Percentiles rank a stretch among this genome's conserved stretches.
Evolutionary conservation across 1,139 yeast genomes (phyloP).

Genomic region (Suhomyces anneliseae): DNA sequence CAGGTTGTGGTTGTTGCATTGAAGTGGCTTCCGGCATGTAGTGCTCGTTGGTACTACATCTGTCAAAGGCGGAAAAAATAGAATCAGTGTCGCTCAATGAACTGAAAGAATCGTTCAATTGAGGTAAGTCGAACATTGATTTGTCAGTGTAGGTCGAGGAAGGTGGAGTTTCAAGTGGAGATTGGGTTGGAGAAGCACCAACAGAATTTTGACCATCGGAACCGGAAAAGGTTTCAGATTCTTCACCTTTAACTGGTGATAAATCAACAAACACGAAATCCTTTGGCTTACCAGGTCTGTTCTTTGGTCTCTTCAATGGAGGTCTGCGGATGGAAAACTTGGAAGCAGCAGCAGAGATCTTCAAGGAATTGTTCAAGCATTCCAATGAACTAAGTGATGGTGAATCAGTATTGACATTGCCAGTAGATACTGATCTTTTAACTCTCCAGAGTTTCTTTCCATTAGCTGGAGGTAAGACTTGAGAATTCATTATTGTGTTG

Average conservation of each 20-base stretch:
- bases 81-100: slow-evolving; percentile 15
- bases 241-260: slow-evolving; percentile 48
- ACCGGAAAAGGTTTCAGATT: slow-evolving; percentile 13
- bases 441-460: slow-evolving; percentile 53
- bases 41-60: slow-evolving; percentile 9
- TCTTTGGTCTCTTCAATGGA: slow-evolving; percentile 51
- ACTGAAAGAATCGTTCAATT: slow-evolving; percentile 15
- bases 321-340: slow-evolving; percentile 43
- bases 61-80: slow-evolving; percentile 14
- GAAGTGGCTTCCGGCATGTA: slow-evolving; percentile 14
- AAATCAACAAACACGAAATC: slow-evolving; percentile 57
- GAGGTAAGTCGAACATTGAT: slow-evolving; percentile 17
- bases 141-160: slow-evolving; percentile 4
- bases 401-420: slow-evolving; percentile 10
- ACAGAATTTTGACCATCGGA: slow-evolving; percentile 5
- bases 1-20: slow-evolving; percentile 6
- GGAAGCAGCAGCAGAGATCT: slow-evolving; percentile 40
- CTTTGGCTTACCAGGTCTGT: slow-evolving; percentile 52
- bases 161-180: slow-evolving; percentile 10
- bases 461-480: slow-evolving; percentile 45
- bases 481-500: slow-evolving; percentile 9
- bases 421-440: slow-evolving; percentile 29
- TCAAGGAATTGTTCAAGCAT: slow-evolving; percentile 47
- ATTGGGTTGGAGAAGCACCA: slow-evolving; percentile 8
- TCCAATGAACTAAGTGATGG: slow-evolving; percentile 29